Conservation (phyloP, 1,284 basidiomycete genomes). For the Porodaedalea pini region DNA sequence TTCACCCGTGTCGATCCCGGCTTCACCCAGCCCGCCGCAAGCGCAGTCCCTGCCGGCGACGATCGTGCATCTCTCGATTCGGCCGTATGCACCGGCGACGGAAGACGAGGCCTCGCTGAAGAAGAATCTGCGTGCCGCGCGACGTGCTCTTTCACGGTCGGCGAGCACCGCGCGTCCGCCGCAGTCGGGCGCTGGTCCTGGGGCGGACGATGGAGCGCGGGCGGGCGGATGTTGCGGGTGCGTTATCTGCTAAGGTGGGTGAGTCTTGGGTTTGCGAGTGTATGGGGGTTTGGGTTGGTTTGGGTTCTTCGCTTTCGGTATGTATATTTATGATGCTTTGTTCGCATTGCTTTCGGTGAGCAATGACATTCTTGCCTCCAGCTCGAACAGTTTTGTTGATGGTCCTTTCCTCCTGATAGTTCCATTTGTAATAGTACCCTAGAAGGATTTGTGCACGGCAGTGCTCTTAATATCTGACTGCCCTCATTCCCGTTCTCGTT, state of each 20-base stretch:
- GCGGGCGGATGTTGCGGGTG: conserved; percentile 35
- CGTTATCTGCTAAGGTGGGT: conserved; percentile 35
- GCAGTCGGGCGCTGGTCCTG: not conserved
- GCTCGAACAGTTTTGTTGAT: too few species aligned
- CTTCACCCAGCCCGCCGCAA: conserved; percentile 30
- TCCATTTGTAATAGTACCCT: too few species aligned
- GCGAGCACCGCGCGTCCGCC: conserved; percentile 1
- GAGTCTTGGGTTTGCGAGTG: not conserved
- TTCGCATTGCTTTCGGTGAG: not conserved
- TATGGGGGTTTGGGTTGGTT: too few species aligned
- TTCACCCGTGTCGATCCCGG: conserved; percentile 27
- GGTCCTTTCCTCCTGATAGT: too few species aligned
- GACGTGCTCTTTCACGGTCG: conserved; percentile 9
- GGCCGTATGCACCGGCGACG: conserved; percentile 54
- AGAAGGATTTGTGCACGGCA: too few species aligned
- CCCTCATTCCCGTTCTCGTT: not conserved
- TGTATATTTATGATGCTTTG: not conserved
- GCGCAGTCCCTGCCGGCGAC: conserved; percentile 43
- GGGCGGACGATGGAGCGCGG: conserved; percentile 24
- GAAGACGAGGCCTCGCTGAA: conserved; percentile 55
- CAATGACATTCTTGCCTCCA: not conserved
- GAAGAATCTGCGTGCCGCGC: conserved; percentile 30
- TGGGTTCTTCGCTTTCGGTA: too few species aligned
- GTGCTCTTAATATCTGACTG: not conserved
- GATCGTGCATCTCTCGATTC: conserved; percentile 78